Base-by-base conservation (phyloP, 495 filamentous ascomycete species). In the Penicillium coffeae region DNA sequence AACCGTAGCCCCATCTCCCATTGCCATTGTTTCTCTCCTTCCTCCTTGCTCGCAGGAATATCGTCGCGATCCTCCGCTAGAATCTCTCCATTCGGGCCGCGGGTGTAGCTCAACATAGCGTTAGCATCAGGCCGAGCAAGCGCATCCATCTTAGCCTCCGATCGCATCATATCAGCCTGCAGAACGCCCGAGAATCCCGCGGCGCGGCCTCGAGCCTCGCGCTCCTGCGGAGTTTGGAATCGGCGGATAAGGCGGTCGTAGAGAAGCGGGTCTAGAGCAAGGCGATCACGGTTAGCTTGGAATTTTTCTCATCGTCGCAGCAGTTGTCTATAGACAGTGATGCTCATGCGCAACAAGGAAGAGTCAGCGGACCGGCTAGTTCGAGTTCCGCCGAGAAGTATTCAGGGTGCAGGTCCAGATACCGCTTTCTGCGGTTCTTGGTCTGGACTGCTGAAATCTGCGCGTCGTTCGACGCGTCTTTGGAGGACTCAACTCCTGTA, bases 231-330 rank as follows among this genome's bases (percentile, higher is more conserved):
- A 2, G 81, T 82, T 44, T 89, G 88, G 65, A 90, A 91, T 51
- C 84, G 85, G 37, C 87, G 83, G 56, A 94, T 80, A 12, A 90
- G 73, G 45, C 80, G 79, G 60, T 92, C 88, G 70, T 94, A 90
- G 36, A 90, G 76, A 18, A 91, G 71, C 0, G 88, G 87, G 64
- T 90, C 87, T 86, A 52, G 41, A 47, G 37, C 48, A 50, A 32
- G 44, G 42, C 58, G 71, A 42, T 22, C 46, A 64, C 71, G 71
- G 57, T 60, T 57, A 58, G 59, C 48, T 48, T 48, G 21, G 30
- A 5, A 36, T 22, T 32, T 50, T 46, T 42, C 27, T 12, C 3
- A 15, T 47, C 36, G 33, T 27, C 47, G 45, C 50, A 50, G 20
- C 50, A 22, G 20, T 40, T 38, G 33, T 46, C 45, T 15, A 14